phyloP scores from a whole-genome alignment of 108 stramenopile genomes.

The Asterionellopsis glacialis region DNA sequence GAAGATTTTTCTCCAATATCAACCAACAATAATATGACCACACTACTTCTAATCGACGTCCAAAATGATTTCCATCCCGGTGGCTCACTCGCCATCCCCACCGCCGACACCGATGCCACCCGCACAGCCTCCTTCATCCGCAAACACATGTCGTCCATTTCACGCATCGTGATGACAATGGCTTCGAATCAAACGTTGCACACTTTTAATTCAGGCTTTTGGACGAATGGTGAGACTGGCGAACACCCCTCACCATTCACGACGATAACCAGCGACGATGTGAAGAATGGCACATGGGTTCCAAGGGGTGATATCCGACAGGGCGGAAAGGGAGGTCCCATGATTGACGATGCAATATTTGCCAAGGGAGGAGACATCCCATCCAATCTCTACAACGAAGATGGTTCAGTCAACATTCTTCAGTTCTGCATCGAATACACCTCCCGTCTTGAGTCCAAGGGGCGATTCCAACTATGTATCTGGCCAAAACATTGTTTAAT shows the following conservation, averaged over 20 bases:
- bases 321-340: too few species aligned
- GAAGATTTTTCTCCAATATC: too few species aligned
- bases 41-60: conserved; percentile 86
- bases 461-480: conserved; percentile 72
- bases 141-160: conserved; percentile 34
- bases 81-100: conserved; percentile 85
- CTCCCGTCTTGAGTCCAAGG: conserved; percentile 54
- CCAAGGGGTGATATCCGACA: conserved; percentile 39
- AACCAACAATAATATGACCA: too few species aligned
- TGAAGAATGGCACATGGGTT: conserved; percentile 58
- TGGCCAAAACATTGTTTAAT: conserved; percentile 98
- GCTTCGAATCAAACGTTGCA: conserved; percentile 89
- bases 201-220: conserved; percentile 90
- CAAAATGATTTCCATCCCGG: conserved; percentile 92
- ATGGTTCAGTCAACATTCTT: conserved; percentile 29
- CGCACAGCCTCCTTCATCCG: conserved; percentile 73
- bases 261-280: conserved; percentile 61
- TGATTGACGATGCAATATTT: conserved; percentile 22
- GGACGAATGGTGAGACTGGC: conserved; percentile 32
- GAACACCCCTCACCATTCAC: conserved; percentile 84
- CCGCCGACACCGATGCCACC: conserved; percentile 71
- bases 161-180: conserved; percentile 83
- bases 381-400: conserved; percentile 6
- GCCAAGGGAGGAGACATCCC: conserved; percentile 28
- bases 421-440: conserved; percentile 64